A percentile compares a stretch with the other conserved stretches of the same genome.
Conservation (phyloP, 1,284 basidiomycete genomes). For the Ceraceosorus guamensis region DNA sequence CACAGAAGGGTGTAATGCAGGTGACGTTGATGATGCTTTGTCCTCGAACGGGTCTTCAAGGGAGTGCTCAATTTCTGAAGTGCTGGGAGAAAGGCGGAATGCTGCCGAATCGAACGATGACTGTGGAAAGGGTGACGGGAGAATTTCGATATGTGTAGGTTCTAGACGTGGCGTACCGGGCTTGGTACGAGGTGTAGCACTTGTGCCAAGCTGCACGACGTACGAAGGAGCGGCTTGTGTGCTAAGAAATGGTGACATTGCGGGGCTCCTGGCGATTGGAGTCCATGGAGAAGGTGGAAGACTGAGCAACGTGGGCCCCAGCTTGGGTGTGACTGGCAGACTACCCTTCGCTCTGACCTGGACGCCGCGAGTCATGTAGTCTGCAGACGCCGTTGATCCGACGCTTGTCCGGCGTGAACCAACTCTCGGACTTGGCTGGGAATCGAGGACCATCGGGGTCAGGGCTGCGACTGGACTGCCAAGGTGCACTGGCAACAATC, state of each 20-base stretch:
- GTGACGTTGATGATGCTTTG: no score
- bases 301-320: conserved; percentile 29
- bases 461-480: conserved; percentile 23
- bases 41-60: no score
- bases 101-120: neutral
- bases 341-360: conserved; percentile 5
- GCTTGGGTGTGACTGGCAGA: conserved; percentile 23
- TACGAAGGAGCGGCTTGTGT: no score
- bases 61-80: no score
- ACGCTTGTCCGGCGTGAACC: conserved; percentile 13
- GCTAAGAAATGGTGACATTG: conserved; percentile 16
- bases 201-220: conserved; percentile 16
- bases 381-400: no score
- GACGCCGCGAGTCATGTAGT: conserved; percentile 1
- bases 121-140: conserved; percentile 31
- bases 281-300: conserved; percentile 39
- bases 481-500: conserved; percentile 27
- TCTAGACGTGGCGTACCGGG: conserved; percentile 33
- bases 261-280: conserved; percentile 17
- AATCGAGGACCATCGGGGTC: conserved; percentile 19
- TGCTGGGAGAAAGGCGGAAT: neutral
- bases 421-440: conserved; percentile 18
- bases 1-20: no score
- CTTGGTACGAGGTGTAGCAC: conserved; percentile 15
- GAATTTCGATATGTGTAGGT: conserved; percentile 26